Percentiles rank a stretch among this genome's conserved stretches.
phyloP scores from a whole-genome alignment of 345 rosid species.

The Noccaea caerulescens region DNA sequence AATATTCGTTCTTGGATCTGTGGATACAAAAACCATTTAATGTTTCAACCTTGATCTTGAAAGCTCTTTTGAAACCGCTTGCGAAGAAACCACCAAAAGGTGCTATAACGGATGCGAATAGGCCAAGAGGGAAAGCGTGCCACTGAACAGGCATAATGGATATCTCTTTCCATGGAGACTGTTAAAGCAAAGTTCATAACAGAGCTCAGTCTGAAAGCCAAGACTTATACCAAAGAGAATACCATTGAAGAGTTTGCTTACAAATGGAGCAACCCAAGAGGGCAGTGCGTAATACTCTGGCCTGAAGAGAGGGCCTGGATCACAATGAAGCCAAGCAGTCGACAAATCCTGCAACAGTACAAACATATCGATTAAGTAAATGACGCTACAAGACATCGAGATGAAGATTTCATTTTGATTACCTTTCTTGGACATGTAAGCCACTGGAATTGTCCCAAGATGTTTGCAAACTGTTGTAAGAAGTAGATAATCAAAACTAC shows the following conservation, averaged over 20 bases:
- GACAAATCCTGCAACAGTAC: conserved; percentile 69
- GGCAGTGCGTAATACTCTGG: conserved; percentile 66
- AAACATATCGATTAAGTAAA: neutral
- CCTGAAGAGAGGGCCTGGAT: conserved; percentile 82
- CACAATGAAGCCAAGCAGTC: conserved; percentile 92
- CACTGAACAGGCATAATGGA: conserved; percentile 81
- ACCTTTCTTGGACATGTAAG: conserved; percentile 97
- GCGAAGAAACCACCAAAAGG: conserved; percentile 99
- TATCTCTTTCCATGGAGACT: conserved; percentile 88
- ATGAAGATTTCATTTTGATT: neutral
- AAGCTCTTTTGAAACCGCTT: conserved; percentile 97
- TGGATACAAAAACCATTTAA: neutral
- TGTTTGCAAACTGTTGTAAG: conserved; percentile 74
- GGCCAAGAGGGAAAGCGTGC: conserved; percentile 89
- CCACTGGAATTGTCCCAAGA: conserved; percentile 82
- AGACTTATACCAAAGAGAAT: conserved; percentile 1
- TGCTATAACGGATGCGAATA: conserved; percentile 94
- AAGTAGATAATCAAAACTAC: conserved; percentile 11
- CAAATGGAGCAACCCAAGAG: conserved; percentile 68
- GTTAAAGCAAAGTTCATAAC: conserved; percentile 30
- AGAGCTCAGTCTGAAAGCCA: conserved; percentile 4
- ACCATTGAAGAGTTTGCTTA: conserved; percentile 27
- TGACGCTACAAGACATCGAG: neutral
- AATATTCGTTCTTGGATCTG: neutral
- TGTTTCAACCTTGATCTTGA: conserved; percentile 75